Conservation (phyloP, 495 filamentous ascomycete genomes). For the Sabuloglossum arenarium region DNA sequence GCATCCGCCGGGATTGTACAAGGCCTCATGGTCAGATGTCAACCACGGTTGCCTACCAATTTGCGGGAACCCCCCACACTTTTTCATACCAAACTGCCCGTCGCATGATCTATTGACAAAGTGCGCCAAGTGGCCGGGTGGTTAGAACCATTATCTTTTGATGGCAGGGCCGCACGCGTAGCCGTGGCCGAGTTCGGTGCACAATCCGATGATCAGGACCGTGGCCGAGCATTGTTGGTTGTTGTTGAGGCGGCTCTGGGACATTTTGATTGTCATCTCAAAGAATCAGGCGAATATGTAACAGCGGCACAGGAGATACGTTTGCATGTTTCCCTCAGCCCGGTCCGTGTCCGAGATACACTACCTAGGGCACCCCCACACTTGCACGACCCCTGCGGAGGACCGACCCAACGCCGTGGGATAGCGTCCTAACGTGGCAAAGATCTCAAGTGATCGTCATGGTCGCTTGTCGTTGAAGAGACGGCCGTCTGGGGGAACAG, state of each 20-base stretch:
- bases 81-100: background rate
- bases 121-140: background rate
- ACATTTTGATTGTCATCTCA: background rate
- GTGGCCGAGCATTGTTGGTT: background rate
- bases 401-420: background rate
- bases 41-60: background rate
- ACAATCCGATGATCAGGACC: background rate
- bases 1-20: background rate
- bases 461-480: background rate
- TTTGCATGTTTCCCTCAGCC: background rate
- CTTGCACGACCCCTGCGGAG: background rate
- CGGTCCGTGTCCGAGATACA: background rate
- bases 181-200: background rate
- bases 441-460: background rate
- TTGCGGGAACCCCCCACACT: background rate
- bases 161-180: background rate
- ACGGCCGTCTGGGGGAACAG: too few species aligned
- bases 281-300: background rate
- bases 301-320: background rate
- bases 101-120: background rate
- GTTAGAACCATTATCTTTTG: background rate
- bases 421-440: background rate
- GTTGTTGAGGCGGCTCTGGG: background rate
- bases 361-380: background rate
- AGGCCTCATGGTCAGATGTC: background rate